phyloP scores from a whole-genome alignment of 495 filamentous ascomycete species.

The Annulohypoxylon nitens region DNA sequence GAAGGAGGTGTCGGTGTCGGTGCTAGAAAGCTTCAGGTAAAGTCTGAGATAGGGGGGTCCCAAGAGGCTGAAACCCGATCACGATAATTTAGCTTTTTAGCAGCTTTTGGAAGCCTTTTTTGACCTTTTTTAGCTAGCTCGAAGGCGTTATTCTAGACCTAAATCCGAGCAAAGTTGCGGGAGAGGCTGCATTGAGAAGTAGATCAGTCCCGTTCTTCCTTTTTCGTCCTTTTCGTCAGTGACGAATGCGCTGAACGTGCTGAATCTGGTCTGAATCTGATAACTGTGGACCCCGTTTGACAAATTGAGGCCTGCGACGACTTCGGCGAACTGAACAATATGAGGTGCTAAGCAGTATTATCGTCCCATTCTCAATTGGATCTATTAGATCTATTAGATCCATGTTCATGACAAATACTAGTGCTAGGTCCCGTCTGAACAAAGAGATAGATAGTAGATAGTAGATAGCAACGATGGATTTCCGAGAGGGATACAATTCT shows the following conservation, averaged over 20 bases:
- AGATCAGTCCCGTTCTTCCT: conserved; percentile 2
- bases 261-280: no score
- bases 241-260: neutral
- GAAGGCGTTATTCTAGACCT: conserved; percentile 16
- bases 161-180: conserved; percentile 20
- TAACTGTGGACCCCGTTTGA: conserved; percentile 30
- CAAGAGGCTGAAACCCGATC: conserved; percentile 34
- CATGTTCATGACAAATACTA: neutral
- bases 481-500: neutral
- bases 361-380: neutral
- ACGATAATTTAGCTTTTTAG: conserved; percentile 22
- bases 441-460: neutral
- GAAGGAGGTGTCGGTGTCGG: conserved; percentile 13
- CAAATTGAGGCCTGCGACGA: conserved; percentile 8
- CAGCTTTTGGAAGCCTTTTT: neutral
- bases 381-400: neutral
- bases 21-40: conserved; percentile 19
- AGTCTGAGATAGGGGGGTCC: conserved; percentile 3
- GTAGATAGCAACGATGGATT: no score
- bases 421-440: conserved; percentile 7
- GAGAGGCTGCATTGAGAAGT: conserved; percentile 25
- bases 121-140: neutral
- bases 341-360: conserved; percentile 21
- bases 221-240: neutral
- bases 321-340: neutral